Evolutionary conservation across 2,329 filamentous ascomycete species (phyloP), one percentile per base, ranked within the genome.

Genomic region (Aspergillus versicolor): DNA sequence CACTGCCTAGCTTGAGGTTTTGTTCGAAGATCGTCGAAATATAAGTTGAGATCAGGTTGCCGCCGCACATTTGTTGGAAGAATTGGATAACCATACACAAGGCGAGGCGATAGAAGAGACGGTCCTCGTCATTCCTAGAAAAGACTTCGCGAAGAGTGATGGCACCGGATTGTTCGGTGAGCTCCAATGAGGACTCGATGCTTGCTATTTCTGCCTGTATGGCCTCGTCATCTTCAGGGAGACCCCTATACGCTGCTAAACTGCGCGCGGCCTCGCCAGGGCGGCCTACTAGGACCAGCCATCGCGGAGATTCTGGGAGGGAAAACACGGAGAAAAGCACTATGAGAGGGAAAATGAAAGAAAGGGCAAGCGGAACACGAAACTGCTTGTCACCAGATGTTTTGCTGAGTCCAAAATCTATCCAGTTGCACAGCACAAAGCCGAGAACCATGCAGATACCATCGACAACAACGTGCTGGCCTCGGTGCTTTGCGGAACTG

Each of bases 121-220:
- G 37, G n/a, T 51, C 48, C 15, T 51, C 37, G 22, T 32, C 80
- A 77, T 67, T 82, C 78, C 48, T 82, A 73, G 62, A 80, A 74
- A 52, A 52, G 1, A 51, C 30, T 11, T 44, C 42, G 19, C 19
- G 17, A 15, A 44, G 42, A 3, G 42, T 44, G 17, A 44, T n/a
- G 42, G 21, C 4, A 15, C 42, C 42, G 12, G 42, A 44, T 3
- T 24, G 42, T 21, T 22, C 78, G 73, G 57, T 81, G 73, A 54
- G 78, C 74, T 54, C 73, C 75, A 74, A 79, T 80, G 59, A 77
- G 82, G 70, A 84, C 83, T 32, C 83, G 74, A 53, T 82, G 81
- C 3, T 68, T 63, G 0, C 73, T 71, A 54, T 77, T 77, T 27
- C 83, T 82, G 30, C 74, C 78, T 2, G 71, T 70, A 24, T 24